Conservation (phyloP, 148 eudicot genomes). For the Rhododendron ferrugineum region DNA sequence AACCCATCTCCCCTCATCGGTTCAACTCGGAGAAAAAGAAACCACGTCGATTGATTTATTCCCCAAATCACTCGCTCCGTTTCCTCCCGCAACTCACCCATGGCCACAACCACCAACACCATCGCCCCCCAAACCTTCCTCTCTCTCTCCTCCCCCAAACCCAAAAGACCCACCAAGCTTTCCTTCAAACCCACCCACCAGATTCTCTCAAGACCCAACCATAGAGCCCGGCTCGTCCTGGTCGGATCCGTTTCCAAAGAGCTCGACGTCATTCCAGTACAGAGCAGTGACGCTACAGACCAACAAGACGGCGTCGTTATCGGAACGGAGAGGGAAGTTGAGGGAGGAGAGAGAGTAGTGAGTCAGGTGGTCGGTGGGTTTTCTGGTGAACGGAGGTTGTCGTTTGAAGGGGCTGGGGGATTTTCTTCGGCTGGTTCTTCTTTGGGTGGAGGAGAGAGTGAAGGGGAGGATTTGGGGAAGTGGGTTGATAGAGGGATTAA, state of each 20-base stretch:
- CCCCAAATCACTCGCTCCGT: conserved; percentile 10
- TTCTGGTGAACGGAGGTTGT: conserved; percentile 45
- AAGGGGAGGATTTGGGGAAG: conserved; percentile 32
- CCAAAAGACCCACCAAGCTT: conserved; percentile 19
- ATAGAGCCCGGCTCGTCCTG: conserved; percentile 11
- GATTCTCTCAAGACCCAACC: conserved; percentile 15
- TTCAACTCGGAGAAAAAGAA: conserved; percentile 29
- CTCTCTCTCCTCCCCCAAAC: conserved; percentile 28
- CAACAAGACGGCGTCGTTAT: conserved; percentile 30
- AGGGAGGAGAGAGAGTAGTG: conserved; percentile 14
- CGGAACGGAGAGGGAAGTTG: conserved; percentile 31
- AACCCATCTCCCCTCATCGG: background rate
- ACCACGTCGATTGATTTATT: conserved; percentile 14
- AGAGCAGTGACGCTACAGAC: conserved; percentile 39
- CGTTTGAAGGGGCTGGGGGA: conserved; percentile 51
- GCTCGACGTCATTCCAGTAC: conserved; percentile 38
- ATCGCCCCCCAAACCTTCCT: conserved; percentile 16
- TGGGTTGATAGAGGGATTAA: conserved; percentile 72
- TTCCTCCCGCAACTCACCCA: background rate
- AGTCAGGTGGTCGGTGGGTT: conserved; percentile 60
- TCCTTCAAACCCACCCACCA: conserved; percentile 9
- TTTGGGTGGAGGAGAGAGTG: conserved; percentile 17
- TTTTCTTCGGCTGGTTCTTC: conserved; percentile 27
- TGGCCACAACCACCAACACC: conserved; percentile 27
- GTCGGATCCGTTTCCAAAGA: conserved; percentile 35